A percentile compares a stretch with the other conserved stretches of the same genome.
These are phyloP conservation scores for Cladophialophora psammophila DNA, from an alignment of 2,329 filamentous ascomycete genomes.

Conservation along the genomic window DNA sequence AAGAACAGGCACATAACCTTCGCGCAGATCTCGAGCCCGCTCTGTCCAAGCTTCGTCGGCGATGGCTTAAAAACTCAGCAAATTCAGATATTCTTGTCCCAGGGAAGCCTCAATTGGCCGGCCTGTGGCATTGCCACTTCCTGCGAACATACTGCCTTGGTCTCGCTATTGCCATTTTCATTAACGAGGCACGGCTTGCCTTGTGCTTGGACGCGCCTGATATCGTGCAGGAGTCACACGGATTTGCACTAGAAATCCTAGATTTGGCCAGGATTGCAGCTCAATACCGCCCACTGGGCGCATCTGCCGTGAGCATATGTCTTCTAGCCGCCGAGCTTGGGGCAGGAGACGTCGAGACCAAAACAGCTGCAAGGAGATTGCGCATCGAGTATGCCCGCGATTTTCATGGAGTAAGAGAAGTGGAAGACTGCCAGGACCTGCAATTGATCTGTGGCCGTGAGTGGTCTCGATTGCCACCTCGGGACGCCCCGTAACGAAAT, in stretches of 20 bases:
- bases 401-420: conserved; percentile 1
- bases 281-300: conserved; percentile 22
- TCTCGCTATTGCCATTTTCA: conserved; percentile 44
- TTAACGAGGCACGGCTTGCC: conserved; percentile 40
- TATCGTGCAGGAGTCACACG: conserved; percentile 19
- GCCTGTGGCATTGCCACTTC: conserved; percentile 42
- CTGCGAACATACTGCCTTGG: conserved; percentile 47
- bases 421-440: neutral
- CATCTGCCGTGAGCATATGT: conserved; percentile 9
- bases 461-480: conserved; percentile 4
- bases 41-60: conserved; percentile 14
- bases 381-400: conserved; percentile 17
- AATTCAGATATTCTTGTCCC: neutral
- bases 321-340: conserved; percentile 20
- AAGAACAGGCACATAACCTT: conserved; percentile 1
- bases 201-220: conserved; percentile 13
- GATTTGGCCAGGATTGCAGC: conserved; percentile 1
- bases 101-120: conserved; percentile 6
- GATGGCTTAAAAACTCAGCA: conserved; percentile 21
- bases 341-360: conserved; percentile 8
- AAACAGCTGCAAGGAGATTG: neutral
- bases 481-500: neutral
- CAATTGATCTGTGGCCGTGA: conserved; percentile 19
- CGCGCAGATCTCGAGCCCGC: conserved; percentile 17
- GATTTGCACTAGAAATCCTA: conserved; percentile 12